Conservation (phyloP, 352 stramenopile genomes). For the Globisporangium solare region DNA sequence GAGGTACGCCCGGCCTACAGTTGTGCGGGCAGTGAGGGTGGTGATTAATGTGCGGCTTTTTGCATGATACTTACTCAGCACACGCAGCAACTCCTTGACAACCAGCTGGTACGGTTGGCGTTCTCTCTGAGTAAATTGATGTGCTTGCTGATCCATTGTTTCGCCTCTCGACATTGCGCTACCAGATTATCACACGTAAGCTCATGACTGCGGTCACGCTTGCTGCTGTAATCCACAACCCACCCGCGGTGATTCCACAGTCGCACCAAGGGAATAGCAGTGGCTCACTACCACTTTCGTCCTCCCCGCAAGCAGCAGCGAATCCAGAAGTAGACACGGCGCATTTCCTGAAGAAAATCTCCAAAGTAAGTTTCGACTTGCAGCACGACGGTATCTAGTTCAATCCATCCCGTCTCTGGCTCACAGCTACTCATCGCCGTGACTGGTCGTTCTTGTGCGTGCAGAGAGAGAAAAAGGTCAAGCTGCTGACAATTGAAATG, state of each 20-base stretch:
- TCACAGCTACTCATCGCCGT: not conserved
- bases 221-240: conserved; percentile 3
- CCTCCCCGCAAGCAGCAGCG: not conserved
- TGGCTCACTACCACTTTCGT: not conserved
- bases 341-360: conserved; percentile 18
- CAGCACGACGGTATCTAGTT: not conserved
- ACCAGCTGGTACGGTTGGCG: conserved; percentile 12
- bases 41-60: not conserved
- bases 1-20: conserved; percentile 10
- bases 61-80: not conserved
- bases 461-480: conserved; percentile 54
- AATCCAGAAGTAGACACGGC: conserved; percentile 2
- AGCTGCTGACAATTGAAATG: conserved; percentile 29
- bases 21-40: not conserved
- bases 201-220: conserved; percentile 6
- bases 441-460: no score
- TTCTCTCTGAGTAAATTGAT: not conserved
- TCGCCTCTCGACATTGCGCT: no score
- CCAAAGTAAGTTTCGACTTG: conserved; percentile 14
- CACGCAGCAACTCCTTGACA: conserved; percentile 6
- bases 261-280: not conserved
- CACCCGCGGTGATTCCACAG: not conserved
- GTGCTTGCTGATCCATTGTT: not conserved
- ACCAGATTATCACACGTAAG: not conserved
- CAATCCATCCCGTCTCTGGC: not conserved